These are phyloP conservation scores for Phyllosticta capitalensis DNA, from an alignment of 2,329 filamentous ascomycete genomes.

Conservation along the genomic window DNA sequence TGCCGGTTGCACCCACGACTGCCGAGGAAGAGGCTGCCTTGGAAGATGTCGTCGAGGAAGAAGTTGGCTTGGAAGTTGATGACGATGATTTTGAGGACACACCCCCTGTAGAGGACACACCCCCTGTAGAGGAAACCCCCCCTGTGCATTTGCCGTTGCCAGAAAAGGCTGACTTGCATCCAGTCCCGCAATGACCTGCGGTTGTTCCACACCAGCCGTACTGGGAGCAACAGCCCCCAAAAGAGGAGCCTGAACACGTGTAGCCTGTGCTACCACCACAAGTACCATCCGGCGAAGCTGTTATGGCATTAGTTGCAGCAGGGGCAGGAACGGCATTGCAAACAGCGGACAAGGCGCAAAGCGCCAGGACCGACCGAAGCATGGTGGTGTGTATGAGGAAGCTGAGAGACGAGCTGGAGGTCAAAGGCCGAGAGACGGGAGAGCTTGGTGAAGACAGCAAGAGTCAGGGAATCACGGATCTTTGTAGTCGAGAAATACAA, in stretches of 20 bases:
- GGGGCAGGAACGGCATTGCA: constrained; percentile 5
- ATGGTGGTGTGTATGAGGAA: background rate
- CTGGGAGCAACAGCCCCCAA: constrained; percentile 9
- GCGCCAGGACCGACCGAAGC: constrained; percentile 6
- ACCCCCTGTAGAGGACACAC: no score
- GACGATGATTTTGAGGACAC: background rate
- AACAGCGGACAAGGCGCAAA: constrained; percentile 1
- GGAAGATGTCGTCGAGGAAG: background rate
- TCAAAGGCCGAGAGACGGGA: background rate
- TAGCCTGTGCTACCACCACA: constrained; percentile 11
- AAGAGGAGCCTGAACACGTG: constrained; percentile 14
- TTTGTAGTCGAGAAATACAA: background rate
- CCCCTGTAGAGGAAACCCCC: background rate
- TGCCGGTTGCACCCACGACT: background rate
- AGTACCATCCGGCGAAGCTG: constrained; percentile 8
- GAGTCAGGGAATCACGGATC: background rate
- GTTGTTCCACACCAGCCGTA: constrained; percentile 13
- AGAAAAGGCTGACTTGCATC: background rate
- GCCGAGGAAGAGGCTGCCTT: background rate
- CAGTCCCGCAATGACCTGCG: background rate
- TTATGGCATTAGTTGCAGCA: background rate
- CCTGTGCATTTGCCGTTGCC: background rate
- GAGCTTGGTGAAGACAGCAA: background rate
- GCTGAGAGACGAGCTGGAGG: background rate
- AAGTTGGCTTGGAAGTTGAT: background rate